Base-by-base conservation (phyloP, 2,329 filamentous ascomycete genomes). In the Calycina marina region DNA sequence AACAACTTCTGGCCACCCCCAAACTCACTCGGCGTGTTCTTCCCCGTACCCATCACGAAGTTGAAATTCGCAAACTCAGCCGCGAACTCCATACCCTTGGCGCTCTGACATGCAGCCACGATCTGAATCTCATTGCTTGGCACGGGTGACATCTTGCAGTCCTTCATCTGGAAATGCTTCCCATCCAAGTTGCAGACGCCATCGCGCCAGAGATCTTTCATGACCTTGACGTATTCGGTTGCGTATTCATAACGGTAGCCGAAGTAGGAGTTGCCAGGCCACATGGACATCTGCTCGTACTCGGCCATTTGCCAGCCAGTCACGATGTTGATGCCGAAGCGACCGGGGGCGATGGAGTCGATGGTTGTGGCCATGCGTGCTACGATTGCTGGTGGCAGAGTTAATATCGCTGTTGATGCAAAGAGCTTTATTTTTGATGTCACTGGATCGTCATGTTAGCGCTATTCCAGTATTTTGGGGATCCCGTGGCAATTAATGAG, bases 221-320 rank as follows among this genome's bases (percentile, higher is more conserved):
- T 51, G 5, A 53, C 44, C 30, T 46, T 37, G 5, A 54, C 50
- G 32, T 54, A 53, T 31, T 54, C 50, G 6, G 48, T 51, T 1
- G 51, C 51, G 28, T 54, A 54, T 28, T 53, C 48, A 36, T 54
- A 54, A 10, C 52, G 40, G 30, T 54, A 54, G 12, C 46, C 46
- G 29, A 50, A 50, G 28, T 50, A 50, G 3, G 39, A 39, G 20
- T 48, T 46, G 9, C 47, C 52, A 3, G 51, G 52, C 52, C 52
- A 54, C 6, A 54, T 43, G 17, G 42, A 41, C 52, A 54, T 54
- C 27, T 54, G 52, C 3, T 38, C 35, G 31, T 54, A 54, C 37
- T 54, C 52, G 10, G 51, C 50, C 30, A 43, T 37, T 29, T 53
- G 51, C 52, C 52, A 54, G 4, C 51, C 51, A 2, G 52, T 53